phyloP scores from a whole-genome alignment of 768 basidiomycete species.

The Serendipita sp. region DNA sequence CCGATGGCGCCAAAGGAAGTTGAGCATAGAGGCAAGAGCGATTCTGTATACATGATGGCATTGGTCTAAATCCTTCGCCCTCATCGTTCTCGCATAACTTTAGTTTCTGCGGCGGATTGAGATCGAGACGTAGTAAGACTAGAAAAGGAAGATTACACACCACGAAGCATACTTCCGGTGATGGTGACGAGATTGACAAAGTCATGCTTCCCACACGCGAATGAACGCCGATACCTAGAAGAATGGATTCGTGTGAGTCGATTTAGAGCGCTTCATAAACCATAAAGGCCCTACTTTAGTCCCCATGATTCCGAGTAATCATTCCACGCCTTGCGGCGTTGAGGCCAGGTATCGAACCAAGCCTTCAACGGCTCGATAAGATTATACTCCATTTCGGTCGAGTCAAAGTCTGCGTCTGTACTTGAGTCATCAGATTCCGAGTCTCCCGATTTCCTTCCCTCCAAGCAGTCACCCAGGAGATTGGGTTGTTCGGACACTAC shows the following conservation, averaged over 20 bases:
- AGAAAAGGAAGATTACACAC: not conserved
- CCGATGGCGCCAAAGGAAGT: too few relatives aligned
- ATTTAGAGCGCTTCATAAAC: too few relatives aligned
- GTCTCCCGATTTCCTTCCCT: not conserved
- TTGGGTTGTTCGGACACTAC: not conserved
- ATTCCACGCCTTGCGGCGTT: not conserved
- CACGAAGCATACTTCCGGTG: not conserved
- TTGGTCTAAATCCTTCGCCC: not conserved
- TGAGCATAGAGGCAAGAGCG: too few relatives aligned
- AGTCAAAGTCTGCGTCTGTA: not conserved
- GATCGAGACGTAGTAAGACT: not conserved
- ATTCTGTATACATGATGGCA: not conserved
- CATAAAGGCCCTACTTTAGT: not conserved
- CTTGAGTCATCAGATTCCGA: not conserved
- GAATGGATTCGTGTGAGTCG: too few relatives aligned
- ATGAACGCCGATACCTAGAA: not conserved
- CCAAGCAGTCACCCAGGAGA: not conserved
- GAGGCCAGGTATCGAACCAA: constrained; percentile 6
- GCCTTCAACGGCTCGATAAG: not conserved
- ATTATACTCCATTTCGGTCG: not conserved
- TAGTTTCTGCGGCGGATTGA: not conserved
- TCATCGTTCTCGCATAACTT: not conserved
- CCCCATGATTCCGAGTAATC: not conserved
- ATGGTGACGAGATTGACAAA: constrained; percentile 1
- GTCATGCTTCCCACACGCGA: constrained; percentile 1